phyloP scores from a whole-genome alignment of 768 basidiomycete genomes.

The Stropharia rugosoannulata region DNA sequence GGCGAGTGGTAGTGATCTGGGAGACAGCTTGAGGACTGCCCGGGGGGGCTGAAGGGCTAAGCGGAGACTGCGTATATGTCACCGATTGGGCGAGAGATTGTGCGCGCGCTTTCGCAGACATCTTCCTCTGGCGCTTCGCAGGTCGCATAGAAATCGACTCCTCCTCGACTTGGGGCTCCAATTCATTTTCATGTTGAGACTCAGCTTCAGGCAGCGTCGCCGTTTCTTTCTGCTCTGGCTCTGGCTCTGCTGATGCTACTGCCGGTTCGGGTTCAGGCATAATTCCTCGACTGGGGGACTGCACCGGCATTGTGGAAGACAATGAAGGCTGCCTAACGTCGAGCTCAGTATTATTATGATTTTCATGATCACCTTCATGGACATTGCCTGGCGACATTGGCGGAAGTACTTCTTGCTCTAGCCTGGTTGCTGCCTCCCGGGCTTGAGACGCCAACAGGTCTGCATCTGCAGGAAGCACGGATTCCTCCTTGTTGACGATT shows the following conservation, averaged over 20 bases:
- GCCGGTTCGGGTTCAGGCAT: not conserved
- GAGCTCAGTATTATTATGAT: no score
- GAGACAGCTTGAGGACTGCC: not conserved
- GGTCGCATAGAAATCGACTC: slow-evolving; percentile 8
- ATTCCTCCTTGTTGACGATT: not conserved
- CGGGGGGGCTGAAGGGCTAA: slow-evolving; percentile 6
- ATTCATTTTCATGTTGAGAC: not conserved
- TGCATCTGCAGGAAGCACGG: not conserved
- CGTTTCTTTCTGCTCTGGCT: not conserved
- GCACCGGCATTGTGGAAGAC: no score
- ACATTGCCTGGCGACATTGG: not conserved
- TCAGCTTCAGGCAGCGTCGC: not conserved
- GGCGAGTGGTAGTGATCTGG: not conserved
- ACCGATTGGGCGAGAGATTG: not conserved
- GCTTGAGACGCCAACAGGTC: slow-evolving; percentile 3
- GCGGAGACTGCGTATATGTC: not conserved
- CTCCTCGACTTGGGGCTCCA: slow-evolving; percentile 11
- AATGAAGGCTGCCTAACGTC: no score
- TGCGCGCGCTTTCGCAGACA: not conserved
- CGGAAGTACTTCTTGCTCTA: slow-evolving; percentile 5
- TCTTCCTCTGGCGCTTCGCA: slow-evolving; percentile 4
- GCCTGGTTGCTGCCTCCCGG: slow-evolving; percentile 9
- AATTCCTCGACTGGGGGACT: no score
- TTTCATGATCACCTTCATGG: not conserved
- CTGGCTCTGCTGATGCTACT: not conserved